Evolutionary conservation across 2,329 filamentous ascomycete genomes (phyloP).

Genomic region (Penicillium hordei): DNA sequence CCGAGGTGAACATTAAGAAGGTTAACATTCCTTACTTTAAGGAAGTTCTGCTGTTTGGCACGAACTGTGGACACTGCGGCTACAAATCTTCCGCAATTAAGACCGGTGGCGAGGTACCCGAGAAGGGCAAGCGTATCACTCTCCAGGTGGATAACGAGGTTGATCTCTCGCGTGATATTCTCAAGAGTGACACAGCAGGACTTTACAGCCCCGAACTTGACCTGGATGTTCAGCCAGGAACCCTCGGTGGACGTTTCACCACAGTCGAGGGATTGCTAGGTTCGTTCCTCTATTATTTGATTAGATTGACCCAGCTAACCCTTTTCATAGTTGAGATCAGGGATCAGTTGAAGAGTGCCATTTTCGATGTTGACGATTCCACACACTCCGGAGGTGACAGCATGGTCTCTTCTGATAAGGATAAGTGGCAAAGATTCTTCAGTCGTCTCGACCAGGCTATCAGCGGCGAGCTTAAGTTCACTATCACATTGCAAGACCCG

Average conservation of each 20-base stretch:
- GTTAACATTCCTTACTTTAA: slow-evolving; percentile 67
- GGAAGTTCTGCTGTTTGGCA: slow-evolving; percentile 94
- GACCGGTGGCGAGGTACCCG: slow-evolving; percentile 89
- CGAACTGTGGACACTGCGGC: slow-evolving; percentile 85
- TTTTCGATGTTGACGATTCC: slow-evolving; percentile 71
- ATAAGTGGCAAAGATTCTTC: slow-evolving; percentile 82
- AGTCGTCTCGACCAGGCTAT: slow-evolving; percentile 73
- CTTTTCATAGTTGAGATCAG: slow-evolving; percentile 79
- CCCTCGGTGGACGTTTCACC: slow-evolving; percentile 92
- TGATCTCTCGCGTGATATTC: slow-evolving; percentile 86
- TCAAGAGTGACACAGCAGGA: slow-evolving; percentile 91
- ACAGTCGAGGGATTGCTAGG: slow-evolving; percentile 72
- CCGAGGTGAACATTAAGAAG: slow-evolving; percentile 54
- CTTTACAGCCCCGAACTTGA: slow-evolving; percentile 84
- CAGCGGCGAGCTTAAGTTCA: slow-evolving; percentile 75
- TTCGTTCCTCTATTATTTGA: not conserved
- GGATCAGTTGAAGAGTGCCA: slow-evolving; percentile 81
- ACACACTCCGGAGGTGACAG: slow-evolving; percentile 71
- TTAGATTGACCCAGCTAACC: not conserved
- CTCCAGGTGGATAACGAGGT: slow-evolving; percentile 66
- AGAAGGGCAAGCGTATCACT: slow-evolving; percentile 78
- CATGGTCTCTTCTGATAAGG: slow-evolving; percentile 63
- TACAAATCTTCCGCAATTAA: slow-evolving; percentile 97
- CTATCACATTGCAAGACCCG: slow-evolving; percentile 80
- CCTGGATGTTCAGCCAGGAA: slow-evolving; percentile 67